Evolutionary conservation across 2,329 filamentous ascomycete genomes (phyloP), one percentile per base, ranked within the genome.

Genomic region (Pseudomassariella vexata): DNA sequence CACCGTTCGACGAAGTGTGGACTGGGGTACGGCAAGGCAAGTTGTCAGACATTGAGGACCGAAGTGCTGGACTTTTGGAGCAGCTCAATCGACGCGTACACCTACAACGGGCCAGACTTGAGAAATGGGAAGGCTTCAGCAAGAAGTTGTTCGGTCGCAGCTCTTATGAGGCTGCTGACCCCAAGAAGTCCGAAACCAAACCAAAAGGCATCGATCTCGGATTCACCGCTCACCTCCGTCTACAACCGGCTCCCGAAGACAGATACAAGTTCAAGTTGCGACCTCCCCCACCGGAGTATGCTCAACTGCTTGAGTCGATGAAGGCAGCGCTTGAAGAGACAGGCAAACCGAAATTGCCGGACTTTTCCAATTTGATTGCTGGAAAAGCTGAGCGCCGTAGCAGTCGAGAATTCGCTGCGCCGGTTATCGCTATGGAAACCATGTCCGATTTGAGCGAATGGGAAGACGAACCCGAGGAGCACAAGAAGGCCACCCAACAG

Each of bases 1-100:
- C 70, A 21, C 65, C 76, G 0, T 92, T 89, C 41, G 73, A 84
- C 19, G 66, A 76, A 7, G 73, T 92, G 1, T 94, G 84, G 85
- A 59, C 68, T 5, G 68, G 74, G 26, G 73, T 86, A 3, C 74
- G 81, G 31, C 60, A 73, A 17, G 78, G 76, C 7, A 60, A 67
- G 36, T 54, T 79, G 32, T 53, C 65, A 11, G 68, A 83, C 44
- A 55, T 82, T 7, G 73, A 80, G 34, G 64, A 67, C 9, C 55
- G 60, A 7, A 57, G 53, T 1, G 48, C 52, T 6, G 75, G 78
- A 0, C 57, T 88, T 2, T 49, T 95, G 14, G 72, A 84, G 39
- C 79, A 88, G 48, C 61, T 95, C 5, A 82, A 90, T 33, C 57
- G 59, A 14, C 73, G 85, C 10, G 74, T 92, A 1, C 63, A 66